These are phyloP conservation scores for Epichloe amarillans DNA, from an alignment of 2,329 filamentous ascomycete genomes.

Conservation along the genomic window DNA sequence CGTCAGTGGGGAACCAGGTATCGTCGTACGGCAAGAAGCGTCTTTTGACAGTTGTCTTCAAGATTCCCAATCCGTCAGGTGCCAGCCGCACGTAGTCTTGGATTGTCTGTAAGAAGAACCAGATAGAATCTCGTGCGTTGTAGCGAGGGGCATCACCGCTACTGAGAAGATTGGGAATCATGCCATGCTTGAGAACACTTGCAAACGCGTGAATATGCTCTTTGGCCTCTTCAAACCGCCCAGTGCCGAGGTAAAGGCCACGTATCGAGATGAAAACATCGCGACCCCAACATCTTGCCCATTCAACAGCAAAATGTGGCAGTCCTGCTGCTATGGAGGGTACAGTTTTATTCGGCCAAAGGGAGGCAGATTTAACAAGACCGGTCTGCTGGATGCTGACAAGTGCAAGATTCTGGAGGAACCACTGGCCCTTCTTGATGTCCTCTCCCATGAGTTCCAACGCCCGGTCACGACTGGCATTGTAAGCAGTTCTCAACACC, in stretches of 20 bases:
- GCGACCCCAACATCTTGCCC: conserved; percentile 94
- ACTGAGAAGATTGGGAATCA: conserved; percentile 90
- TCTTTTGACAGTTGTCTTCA: conserved; percentile 65
- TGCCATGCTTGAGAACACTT: conserved; percentile 92
- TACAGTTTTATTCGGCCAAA: conserved; percentile 75
- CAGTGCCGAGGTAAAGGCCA: conserved; percentile 82
- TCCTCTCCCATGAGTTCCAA: conserved; percentile 69
- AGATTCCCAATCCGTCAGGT: conserved; percentile 59
- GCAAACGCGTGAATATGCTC: conserved; percentile 93
- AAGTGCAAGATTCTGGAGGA: conserved; percentile 77
- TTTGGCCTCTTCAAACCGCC: conserved; percentile 74
- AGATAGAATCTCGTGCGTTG: conserved; percentile 90
- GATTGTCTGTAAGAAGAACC: conserved; percentile 95
- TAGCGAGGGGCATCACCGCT: conserved; percentile 79
- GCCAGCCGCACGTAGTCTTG: conserved; percentile 82
- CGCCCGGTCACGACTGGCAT: conserved; percentile 64
- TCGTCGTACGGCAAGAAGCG: conserved; percentile 93
- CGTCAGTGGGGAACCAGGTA: conserved; percentile 76
- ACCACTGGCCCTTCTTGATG: conserved; percentile 70
- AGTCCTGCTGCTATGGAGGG: conserved; percentile 83
- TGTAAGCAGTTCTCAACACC: conserved; percentile 76
- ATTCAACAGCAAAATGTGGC: conserved; percentile 85
- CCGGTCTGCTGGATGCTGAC: conserved; percentile 88
- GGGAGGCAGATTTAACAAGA: conserved; percentile 74
- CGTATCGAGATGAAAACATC: conserved; percentile 95